Evolutionary conservation across 805 yeast genomes (phyloP), one percentile per base, ranked within the genome.

Genomic region (Lachancea mirantina): DNA sequence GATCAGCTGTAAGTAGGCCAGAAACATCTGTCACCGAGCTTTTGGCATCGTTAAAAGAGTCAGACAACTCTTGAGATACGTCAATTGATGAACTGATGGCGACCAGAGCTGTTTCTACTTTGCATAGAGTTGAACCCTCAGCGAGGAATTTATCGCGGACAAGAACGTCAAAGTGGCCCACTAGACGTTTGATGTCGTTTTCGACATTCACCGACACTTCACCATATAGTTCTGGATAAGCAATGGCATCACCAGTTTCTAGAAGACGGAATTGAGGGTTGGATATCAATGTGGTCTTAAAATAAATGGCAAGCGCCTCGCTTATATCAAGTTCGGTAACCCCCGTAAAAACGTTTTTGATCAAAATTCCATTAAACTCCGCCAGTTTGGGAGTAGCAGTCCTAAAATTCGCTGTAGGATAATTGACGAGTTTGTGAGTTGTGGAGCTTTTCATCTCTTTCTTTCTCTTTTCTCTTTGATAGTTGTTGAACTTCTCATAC

Each of bases 291-390:
- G 53, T 48, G 6, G 50, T 35, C 24, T 40, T 48, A 28, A 55
- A 38, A 34, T 46, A 57, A 10, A 40, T 37, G 8, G 55, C 53
- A 14, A 68, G 49, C 7, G 54, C 47, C 0, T 38, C 45, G 29
- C 64, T 68, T 8, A 77, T 41, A 13, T 66, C 70, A 6, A 65
- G 67, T 32, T 56, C 58, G 0, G 75, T 67, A 2, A 70, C 62
- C 1, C 83, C 84, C 30, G 68, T 61, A 23, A 70, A 68, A 3
- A 74, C 62, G 34, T 73, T 76, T 21, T 61, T 59, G 8, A 81
- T 65, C 10, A 71, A 45, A 32, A 80, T 60, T 1, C 81, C 75
- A 52, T 79, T 79, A 55, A 48, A 51, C 8, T 61, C 55, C n/a
- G 51, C 41, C 7, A 49, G 48, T 2, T 37, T 40, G 19, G 30